Base-by-base conservation (phyloP, 495 filamentous ascomycete genomes). In the Podospora fimiseda region DNA sequence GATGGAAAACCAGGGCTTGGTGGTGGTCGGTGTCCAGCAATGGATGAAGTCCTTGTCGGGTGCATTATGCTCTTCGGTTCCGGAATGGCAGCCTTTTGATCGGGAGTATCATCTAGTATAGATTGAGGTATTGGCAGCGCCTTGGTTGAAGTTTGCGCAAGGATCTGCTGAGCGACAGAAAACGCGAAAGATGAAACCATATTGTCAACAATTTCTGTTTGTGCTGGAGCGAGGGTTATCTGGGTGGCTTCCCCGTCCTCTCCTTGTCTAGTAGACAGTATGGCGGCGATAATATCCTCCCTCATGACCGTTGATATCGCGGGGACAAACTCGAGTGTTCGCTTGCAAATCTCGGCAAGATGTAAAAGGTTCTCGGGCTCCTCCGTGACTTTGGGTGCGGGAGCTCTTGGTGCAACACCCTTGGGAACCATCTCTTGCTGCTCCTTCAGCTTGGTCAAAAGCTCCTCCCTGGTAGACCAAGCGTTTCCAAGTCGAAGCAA, bases 101-200 rank as follows among this genome's bases (percentile, higher is more conserved):
- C 80, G 15, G 72, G 63, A 0, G 68, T 66, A 46, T 72, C 74
- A 6, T 62, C 64, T 9, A 80, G 56, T 0, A 81, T 77, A 13
- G 81, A 83, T 14, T 83, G 77, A 2, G 84, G 80, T 23, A 89
- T 83, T 1, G 80, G 76, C 9, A 89, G 71, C 4, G 80, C 73
- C 36, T 83, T 81, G 6, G 87, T 88, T 3, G 78, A 79, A 0
- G 88, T 95, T 60, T 89, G 87, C 7, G 80, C 77, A 5, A 95
- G 71, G 19, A 95, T 81, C 56, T 91, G 87, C 59, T 86, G 81
- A 8, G 84, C 77, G 20, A 87, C 84, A 21, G 86, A 82, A 63
- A 89, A 95, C 8, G 81, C 85, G 80, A 92, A 96, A 0, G 89
- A 90, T 4, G 83, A 84, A 8, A 95, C 83, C 3, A 96, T 62